Evolutionary conservation across 2,329 filamentous ascomycete species (phyloP), one percentile per base, ranked within the genome.

Genomic region (Aspergillus ruber): DNA sequence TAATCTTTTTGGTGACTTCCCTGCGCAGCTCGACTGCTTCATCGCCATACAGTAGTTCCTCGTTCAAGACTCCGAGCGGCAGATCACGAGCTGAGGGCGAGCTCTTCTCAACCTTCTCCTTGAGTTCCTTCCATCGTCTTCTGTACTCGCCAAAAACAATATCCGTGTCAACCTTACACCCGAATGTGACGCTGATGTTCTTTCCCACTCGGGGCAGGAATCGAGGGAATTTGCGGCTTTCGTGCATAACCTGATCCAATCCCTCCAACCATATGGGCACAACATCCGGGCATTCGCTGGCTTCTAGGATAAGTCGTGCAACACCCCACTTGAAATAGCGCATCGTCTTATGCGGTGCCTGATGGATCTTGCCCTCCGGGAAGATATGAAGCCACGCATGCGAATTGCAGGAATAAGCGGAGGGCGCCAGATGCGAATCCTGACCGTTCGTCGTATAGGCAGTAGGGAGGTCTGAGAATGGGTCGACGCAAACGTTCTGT

Each of bases 271-370:
- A 98, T 71, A 98, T 91, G 39, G 93, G 90, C 32, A 98, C 80
- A 17, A 98, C 80, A 56, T 94, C 88, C 0, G 93, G 93, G 52
- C 87, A 84, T 3, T 89, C 88, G 43, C 91, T 86, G 42, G 85
- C 82, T 68, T 98, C 93, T 42, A 98, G 81, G 49, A 98, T 93
- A 49, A 97, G 77, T 2, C 93, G 82, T 6, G 91, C 89, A 1
- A 97, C 78, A 1, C 93, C 93, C 93, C 93, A 98, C 74, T 95
- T 96, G 80, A 97, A 97, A 72, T 98, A 98, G 25, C 93, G 86
- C 76, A 97, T 84, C 6, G 84, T 82, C 58, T 83, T 82, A 38
- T 83, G 74, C 1, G 85, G 80, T 56, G 89, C 84, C 71, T 98
- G 93, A 68, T 97, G 90, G 41, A 95, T 89, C 67, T 87, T 89